These are phyloP conservation scores for Fusarium protoensiforme DNA, from an alignment of 2,329 filamentous ascomycete species.

Conservation along the genomic window DNA sequence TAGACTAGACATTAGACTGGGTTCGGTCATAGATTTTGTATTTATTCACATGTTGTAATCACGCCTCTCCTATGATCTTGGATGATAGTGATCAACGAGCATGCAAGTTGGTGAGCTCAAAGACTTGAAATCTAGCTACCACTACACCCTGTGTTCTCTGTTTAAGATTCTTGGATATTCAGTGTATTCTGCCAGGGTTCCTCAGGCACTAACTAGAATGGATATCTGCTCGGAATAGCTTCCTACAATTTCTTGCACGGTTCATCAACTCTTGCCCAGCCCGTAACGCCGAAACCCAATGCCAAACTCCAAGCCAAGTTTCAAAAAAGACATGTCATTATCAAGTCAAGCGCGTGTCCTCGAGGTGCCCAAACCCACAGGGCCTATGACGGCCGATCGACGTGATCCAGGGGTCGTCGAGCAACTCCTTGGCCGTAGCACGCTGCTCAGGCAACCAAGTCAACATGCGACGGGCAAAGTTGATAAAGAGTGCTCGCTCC, in stretches of 20 bases:
- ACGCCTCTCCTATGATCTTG: too few relatives aligned
- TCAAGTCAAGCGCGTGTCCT: conserved; percentile 27
- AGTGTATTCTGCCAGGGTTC: neutral
- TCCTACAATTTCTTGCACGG: neutral
- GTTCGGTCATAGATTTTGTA: neutral
- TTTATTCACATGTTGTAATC: neutral
- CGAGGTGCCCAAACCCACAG: conserved; percentile 27
- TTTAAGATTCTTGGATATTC: neutral
- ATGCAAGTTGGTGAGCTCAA: too few relatives aligned
- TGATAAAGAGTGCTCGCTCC: conserved; percentile 40
- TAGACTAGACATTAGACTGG: neutral
- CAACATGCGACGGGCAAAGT: conserved; percentile 45
- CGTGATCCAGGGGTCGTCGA: conserved; percentile 46
- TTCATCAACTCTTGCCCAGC: neutral
- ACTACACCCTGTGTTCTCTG: too few relatives aligned
- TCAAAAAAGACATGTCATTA: neutral
- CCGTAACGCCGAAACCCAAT: neutral
- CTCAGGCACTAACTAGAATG: neutral
- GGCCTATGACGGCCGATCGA: conserved; percentile 8
- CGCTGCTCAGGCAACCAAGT: conserved; percentile 45
- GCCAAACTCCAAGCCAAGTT: neutral
- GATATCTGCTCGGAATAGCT: neutral
- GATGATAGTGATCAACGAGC: neutral
- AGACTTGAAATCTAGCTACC: too few relatives aligned
- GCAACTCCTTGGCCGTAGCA: conserved; percentile 43